Base-by-base conservation (phyloP, 23 red algal genomes). In the Gracilariopsis chorda region DNA sequence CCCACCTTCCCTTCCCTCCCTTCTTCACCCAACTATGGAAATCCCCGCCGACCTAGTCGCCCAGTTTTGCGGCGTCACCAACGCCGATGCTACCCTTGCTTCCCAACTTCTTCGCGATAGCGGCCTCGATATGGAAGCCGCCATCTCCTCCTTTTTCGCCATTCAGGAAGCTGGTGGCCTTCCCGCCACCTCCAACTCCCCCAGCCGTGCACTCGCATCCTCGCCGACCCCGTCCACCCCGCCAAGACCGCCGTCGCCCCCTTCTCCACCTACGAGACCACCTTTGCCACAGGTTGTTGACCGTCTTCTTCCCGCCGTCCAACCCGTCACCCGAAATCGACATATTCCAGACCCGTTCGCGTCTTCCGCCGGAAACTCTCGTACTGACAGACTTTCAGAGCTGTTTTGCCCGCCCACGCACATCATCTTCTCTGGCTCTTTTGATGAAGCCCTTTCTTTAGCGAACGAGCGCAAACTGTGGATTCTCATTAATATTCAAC, bases 401-500 rank as follows among this genome's bases (percentile, higher is more conserved):
- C 51, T 91, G 17, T 92, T 83, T 35, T 77, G 60, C 17, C 74
- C 42, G 23, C 88, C 77, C 45, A 71, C 76, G 0, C 27, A 72
- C 47, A 51, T 92, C 40, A 73, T 49, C 61, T 84, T 72, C 42
- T 81, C 75, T 5, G 78, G 58, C 52, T 29, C 48, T 25, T 92
- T 76, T 51, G 63, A 88, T n/a, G 35, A 88, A n/a, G 84, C 84
- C 34, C 64, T 88, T 17, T 20, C 10, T 7, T 32, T 17, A 2
- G 84, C 58, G 51, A 56, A 55, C 25, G 27, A 35, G 23, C 67
- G 67, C 32, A 59, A 88, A 19, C 48, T 70, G 57, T 92, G 88
- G 88, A 24, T 92, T 4, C 40, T 92, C 7, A 77, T 92, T 16
- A 92, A 92, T 59, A 82, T 92, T n/a, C 88, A 92, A 49, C 64